These are phyloP conservation scores for Plasmodium fragile DNA, from an alignment of 169 alveolate species.

Conservation along the genomic window DNA sequence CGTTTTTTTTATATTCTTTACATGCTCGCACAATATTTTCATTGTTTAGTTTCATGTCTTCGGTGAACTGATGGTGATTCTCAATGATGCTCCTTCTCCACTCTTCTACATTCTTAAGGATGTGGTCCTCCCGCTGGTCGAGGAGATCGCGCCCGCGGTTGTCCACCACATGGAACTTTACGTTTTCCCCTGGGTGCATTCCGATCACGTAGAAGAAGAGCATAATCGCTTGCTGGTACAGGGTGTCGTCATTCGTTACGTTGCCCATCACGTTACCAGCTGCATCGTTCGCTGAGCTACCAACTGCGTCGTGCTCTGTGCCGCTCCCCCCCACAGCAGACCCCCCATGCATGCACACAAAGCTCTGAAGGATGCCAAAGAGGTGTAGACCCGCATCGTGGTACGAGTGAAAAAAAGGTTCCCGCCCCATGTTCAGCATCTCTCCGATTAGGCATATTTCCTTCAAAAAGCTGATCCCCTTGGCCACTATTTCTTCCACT, in stretches of 20 bases:
- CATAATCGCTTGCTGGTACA: background rate
- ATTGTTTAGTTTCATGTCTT: slow-evolving; percentile 17
- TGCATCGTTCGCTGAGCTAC: background rate
- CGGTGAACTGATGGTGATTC: background rate
- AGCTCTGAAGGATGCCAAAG: slow-evolving; percentile 15
- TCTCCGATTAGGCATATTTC: slow-evolving; percentile 26
- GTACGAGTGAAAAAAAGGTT: background rate
- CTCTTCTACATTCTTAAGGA: background rate
- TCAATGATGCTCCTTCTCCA: slow-evolving; percentile 43
- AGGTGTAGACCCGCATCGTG: slow-evolving; percentile 40
- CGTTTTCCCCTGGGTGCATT: background rate
- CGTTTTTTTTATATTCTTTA: slow-evolving; percentile 31
- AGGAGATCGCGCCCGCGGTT: background rate
- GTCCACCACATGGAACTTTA: background rate
- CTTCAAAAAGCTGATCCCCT: background rate
- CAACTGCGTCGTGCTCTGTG: background rate
- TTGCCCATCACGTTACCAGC: background rate
- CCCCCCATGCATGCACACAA: slow-evolving; percentile 42
- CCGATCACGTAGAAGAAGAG: background rate
- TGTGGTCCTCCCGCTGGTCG: background rate
- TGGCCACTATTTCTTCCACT: background rate
- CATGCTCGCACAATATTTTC: slow-evolving; percentile 8
- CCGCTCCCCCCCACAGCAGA: background rate
- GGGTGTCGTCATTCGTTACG: background rate
- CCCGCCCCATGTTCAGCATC: background rate